Conservation (phyloP, 2,329 filamentous ascomycete species). For the Lomentospora prolificans region DNA sequence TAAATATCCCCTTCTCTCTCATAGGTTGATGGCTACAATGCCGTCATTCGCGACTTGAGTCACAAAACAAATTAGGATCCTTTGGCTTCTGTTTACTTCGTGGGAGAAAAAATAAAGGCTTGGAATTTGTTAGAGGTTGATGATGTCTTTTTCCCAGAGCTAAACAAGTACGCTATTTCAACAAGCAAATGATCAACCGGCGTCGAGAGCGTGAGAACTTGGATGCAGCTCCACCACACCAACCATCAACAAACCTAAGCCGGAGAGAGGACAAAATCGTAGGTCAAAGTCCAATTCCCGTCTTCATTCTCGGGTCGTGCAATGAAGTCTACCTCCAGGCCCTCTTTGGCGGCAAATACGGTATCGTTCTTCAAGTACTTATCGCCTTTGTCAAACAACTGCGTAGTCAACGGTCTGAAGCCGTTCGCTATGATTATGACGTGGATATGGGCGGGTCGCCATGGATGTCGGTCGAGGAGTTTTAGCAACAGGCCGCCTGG, state of each 20-base stretch:
- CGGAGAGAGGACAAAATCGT: conserved; percentile 43
- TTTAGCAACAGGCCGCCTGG: conserved; percentile 41
- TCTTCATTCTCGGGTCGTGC: conserved; percentile 27
- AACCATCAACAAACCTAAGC: background rate
- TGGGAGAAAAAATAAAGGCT: too few species aligned
- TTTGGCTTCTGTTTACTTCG: too few species aligned
- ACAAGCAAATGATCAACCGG: too few species aligned
- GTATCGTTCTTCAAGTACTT: conserved; percentile 46
- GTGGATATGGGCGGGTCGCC: conserved; percentile 50
- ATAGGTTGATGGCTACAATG: too few species aligned
- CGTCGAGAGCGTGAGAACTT: too few species aligned
- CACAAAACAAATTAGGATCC: too few species aligned
- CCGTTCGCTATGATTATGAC: conserved; percentile 45
- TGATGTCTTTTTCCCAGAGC: too few species aligned
- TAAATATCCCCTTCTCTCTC: too few species aligned
- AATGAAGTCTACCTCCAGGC: conserved; percentile 33
- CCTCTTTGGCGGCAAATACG: conserved; percentile 46
- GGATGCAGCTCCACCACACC: background rate
- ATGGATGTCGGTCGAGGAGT: conserved; percentile 45
- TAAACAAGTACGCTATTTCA: too few species aligned
- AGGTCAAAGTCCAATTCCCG: conserved; percentile 49
- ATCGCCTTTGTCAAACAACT: conserved; percentile 64
- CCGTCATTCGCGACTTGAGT: too few species aligned
- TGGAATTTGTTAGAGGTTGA: too few species aligned
- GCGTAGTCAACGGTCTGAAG: conserved; percentile 59